Evolutionary conservation across 139 green algal species (phyloP).

Genomic region (Gonium pectorale): DNA sequence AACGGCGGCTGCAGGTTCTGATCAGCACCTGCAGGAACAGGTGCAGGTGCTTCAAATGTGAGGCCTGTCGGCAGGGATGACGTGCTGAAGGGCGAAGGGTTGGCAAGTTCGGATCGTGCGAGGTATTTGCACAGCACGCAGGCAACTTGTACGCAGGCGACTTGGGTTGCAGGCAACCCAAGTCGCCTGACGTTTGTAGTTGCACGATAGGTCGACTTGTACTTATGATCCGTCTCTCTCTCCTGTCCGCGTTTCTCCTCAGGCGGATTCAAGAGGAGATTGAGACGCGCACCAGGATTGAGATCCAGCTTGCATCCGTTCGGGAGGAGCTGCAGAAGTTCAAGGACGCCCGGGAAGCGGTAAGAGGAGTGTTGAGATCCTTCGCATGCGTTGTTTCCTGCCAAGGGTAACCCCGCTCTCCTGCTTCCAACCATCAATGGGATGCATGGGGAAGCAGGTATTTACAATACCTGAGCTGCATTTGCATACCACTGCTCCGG

Average conservation of each 20-base stretch:
- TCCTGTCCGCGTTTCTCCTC: background rate
- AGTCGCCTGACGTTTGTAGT: too few species aligned
- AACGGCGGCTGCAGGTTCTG: constrained; percentile 1
- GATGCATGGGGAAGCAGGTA: too few species aligned
- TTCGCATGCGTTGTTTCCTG: too few species aligned
- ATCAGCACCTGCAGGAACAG: background rate
- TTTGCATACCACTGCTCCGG: background rate
- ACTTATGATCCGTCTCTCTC: background rate
- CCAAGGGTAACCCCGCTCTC: too few species aligned
- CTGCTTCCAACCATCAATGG: too few species aligned
- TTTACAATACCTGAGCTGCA: too few species aligned
- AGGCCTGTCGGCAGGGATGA: background rate
- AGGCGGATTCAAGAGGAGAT: constrained; percentile 49
- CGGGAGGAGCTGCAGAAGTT: constrained; percentile 38
- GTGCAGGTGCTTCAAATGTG: background rate
- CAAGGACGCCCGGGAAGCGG: constrained; percentile 44
- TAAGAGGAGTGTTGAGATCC: background rate
- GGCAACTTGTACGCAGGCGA: too few species aligned
- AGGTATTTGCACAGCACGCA: too few species aligned
- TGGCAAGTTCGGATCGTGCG: too few species aligned
- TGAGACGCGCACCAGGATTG: constrained; percentile 25
- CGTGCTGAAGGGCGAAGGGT: too few species aligned
- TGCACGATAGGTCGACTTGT: too few species aligned
- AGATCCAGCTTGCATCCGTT: constrained; percentile 29
- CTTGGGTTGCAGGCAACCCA: too few species aligned